Conservation (phyloP, 2,329 filamentous ascomycete genomes). For the Diaporthe longicolla region DNA sequence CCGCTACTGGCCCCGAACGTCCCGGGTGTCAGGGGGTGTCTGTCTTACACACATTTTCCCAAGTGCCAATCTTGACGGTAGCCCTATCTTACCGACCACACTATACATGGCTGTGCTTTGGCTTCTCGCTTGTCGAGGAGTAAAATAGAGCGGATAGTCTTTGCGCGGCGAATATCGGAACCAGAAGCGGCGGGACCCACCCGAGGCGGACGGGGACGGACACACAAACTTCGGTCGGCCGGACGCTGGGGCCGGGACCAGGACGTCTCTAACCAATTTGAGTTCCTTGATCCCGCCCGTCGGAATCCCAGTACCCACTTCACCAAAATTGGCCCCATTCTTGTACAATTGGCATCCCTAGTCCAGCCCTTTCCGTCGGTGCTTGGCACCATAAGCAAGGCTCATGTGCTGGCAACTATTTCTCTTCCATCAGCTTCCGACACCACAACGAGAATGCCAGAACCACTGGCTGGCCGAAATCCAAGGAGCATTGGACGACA, state of each 20-base stretch:
- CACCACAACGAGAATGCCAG: neutral
- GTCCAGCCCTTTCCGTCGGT: neutral
- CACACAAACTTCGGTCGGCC: neutral
- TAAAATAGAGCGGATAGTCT: neutral
- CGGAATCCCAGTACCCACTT: neutral
- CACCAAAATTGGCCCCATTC: neutral
- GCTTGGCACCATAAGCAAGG: neutral
- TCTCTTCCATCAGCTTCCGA: neutral
- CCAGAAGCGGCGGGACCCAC: conserved; percentile 10
- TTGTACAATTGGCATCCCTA: neutral
- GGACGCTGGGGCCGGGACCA: conserved; percentile 5
- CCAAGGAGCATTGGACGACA: neutral
- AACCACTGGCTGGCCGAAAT: neutral
- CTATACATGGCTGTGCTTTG: conserved; percentile 5
- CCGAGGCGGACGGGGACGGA: conserved; percentile 28
- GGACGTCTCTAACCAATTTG: neutral
- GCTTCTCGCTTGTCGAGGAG: neutral
- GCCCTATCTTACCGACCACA: neutral
- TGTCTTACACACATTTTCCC: neutral
- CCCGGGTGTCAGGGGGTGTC: neutral
- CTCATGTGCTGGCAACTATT: neutral
- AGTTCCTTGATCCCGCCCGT: neutral
- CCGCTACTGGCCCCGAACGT: conserved; percentile 16
- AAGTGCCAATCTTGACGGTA: neutral
- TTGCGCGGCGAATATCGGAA: conserved; percentile 24